These are phyloP conservation scores for Apophysomyces ossiformis DNA, from an alignment of 371 early-diverging fungal genomes.

Conservation along the genomic window DNA sequence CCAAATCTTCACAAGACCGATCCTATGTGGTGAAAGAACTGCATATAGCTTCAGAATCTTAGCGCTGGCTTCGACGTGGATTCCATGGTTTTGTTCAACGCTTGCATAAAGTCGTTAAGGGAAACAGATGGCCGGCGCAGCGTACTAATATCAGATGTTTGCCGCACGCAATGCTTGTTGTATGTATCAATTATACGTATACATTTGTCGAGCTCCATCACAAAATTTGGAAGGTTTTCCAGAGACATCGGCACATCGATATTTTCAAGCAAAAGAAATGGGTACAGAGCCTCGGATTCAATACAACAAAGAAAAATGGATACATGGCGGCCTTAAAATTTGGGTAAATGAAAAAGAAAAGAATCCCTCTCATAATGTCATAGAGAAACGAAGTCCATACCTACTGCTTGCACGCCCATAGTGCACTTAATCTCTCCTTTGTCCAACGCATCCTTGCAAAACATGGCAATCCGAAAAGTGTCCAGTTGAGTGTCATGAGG, in stretches of 20 bases:
- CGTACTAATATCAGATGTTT: too few species aligned
- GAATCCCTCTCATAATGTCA: neutral
- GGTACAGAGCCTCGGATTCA: constrained; percentile 2
- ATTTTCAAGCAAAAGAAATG: neutral
- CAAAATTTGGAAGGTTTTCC: neutral
- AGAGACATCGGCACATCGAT: neutral
- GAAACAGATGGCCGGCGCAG: too few species aligned
- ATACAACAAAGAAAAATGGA: neutral
- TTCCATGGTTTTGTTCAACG: too few species aligned
- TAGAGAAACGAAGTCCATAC: constrained; percentile 3
- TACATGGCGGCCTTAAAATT: neutral
- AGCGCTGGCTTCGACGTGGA: too few species aligned
- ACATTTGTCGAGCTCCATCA: constrained; percentile 1
- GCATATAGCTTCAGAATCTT: too few species aligned
- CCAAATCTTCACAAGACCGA: too few species aligned
- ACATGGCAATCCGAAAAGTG: constrained; percentile 20
- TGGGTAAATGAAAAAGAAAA: too few species aligned
- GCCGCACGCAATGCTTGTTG: neutral
- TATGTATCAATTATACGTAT: neutral
- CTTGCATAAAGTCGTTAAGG: too few species aligned
- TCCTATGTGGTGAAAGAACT: too few species aligned
- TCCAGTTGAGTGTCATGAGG: constrained; percentile 18
- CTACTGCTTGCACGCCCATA: constrained; percentile 24
- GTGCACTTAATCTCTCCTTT: constrained; percentile 20
- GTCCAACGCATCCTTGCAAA: constrained; percentile 26